Conservation (phyloP, 2,329 filamentous ascomycete species). For the Penicillium hordei region DNA sequence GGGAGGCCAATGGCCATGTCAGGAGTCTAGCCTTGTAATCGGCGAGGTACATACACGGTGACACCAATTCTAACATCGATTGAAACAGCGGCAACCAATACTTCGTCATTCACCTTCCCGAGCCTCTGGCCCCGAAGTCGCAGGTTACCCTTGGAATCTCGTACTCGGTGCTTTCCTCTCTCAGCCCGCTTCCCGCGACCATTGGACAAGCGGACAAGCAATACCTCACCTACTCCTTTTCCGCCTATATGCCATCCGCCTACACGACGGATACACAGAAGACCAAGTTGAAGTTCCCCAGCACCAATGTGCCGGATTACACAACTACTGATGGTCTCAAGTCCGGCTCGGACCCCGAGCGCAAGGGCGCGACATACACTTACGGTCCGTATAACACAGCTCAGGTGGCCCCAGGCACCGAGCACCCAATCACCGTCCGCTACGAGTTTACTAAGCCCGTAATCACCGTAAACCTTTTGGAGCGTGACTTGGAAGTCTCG, state of each 20-base stretch:
- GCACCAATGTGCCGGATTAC: slow-evolving; percentile 76
- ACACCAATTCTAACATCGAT: slow-evolving; percentile 9
- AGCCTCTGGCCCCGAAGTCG: slow-evolving; percentile 69
- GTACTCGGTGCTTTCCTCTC: slow-evolving; percentile 76
- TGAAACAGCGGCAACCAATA: slow-evolving; percentile 67
- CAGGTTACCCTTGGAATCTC: slow-evolving; percentile 86
- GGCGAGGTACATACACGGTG: neutral
- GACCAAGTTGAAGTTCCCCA: slow-evolving; percentile 90
- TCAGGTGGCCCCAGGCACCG: slow-evolving; percentile 72
- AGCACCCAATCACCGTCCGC: slow-evolving; percentile 72
- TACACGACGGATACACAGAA: slow-evolving; percentile 91
- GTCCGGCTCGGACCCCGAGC: slow-evolving; percentile 68
- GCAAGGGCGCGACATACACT: slow-evolving; percentile 79
- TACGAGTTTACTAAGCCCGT: slow-evolving; percentile 96
- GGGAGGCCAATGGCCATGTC: slow-evolving; percentile 47
- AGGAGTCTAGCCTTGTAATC: neutral
- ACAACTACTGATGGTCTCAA: slow-evolving; percentile 66
- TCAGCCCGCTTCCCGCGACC: slow-evolving; percentile 73
- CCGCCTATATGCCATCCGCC: slow-evolving; percentile 76
- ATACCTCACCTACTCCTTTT: slow-evolving; percentile 82
- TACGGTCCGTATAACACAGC: slow-evolving; percentile 79
- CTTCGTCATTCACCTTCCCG: slow-evolving; percentile 77
- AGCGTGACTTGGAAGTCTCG: slow-evolving; percentile 91
- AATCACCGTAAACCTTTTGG: slow-evolving; percentile 72
- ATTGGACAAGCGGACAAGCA: slow-evolving; percentile 86